Percentiles rank a stretch among this genome's conserved stretches.
phyloP scores from a whole-genome alignment of 441 rosid genomes.

The Adansonia gregorii region DNA sequence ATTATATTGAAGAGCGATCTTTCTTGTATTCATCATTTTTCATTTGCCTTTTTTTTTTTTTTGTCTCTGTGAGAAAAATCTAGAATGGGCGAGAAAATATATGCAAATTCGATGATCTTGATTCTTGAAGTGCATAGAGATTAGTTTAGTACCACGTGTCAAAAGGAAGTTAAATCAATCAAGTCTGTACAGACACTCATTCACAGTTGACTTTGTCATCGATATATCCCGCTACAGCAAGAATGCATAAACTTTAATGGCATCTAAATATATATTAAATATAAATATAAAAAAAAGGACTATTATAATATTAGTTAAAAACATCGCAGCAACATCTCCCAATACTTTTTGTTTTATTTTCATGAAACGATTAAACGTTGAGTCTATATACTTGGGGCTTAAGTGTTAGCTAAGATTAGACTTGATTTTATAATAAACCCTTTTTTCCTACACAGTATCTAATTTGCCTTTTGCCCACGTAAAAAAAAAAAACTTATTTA shows the following conservation, averaged over 20 bases:
- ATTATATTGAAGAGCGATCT: not conserved
- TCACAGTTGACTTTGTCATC: not conserved
- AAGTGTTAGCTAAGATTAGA: too few relatives aligned
- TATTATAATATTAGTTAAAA: too few relatives aligned
- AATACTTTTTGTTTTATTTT: too few relatives aligned
- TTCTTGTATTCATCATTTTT: not conserved
- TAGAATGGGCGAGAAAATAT: not conserved
- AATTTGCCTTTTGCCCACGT: too few relatives aligned
- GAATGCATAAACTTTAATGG: not conserved
- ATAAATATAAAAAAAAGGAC: too few relatives aligned
- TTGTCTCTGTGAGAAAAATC: not conserved
- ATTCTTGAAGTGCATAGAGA: conserved; percentile 20
- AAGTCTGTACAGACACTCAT: not conserved
- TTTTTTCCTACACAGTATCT: too few relatives aligned
- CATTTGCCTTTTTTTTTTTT: not conserved
- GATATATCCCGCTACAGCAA: not conserved
- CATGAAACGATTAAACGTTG: too few relatives aligned
- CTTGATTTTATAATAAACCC: too few relatives aligned
- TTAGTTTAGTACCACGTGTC: not conserved
- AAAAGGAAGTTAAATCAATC: not conserved
- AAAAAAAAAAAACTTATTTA: too few relatives aligned
- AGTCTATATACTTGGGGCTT: too few relatives aligned
- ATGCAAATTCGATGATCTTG: not conserved
- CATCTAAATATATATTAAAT: too few relatives aligned
- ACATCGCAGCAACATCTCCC: too few relatives aligned